Evolutionary conservation across 345 rosid species (phyloP).

Genomic region (Balakata baccata): DNA sequence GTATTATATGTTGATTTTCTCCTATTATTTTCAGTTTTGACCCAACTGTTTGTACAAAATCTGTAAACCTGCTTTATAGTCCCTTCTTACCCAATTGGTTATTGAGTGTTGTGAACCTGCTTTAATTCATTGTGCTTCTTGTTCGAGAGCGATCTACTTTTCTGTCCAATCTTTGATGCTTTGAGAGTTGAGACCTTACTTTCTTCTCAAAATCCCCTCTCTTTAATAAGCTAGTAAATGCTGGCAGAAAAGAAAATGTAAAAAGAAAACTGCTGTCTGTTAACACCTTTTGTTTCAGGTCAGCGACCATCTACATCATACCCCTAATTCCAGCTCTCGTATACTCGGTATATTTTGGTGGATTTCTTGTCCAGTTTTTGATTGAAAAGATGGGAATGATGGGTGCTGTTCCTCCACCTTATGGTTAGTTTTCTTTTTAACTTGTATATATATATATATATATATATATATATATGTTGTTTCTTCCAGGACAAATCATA

Average conservation of each 20-base stretch:
- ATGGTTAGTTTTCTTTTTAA: constrained; percentile 57
- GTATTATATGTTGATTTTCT: neutral
- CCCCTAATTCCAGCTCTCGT: constrained; percentile 73
- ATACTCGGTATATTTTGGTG: constrained; percentile 73
- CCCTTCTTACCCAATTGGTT: neutral
- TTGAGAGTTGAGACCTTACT: neutral
- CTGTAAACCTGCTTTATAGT: neutral
- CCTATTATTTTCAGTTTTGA: neutral
- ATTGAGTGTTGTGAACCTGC: neutral
- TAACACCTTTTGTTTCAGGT: constrained; percentile 53
- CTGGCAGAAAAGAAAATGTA: neutral
- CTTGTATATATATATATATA: neutral
- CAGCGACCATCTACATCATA: constrained; percentile 55
- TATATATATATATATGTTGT: neutral
- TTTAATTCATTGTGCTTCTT: neutral
- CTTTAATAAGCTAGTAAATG: neutral
- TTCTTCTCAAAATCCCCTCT: neutral
- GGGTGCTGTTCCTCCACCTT: constrained; percentile 87
- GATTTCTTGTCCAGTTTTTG: constrained; percentile 69
- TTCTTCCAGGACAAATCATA: too few relatives aligned
- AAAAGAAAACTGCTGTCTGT: constrained; percentile 19
- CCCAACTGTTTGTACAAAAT: neutral
- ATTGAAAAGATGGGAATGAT: constrained; percentile 98
- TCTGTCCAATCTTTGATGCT: neutral
- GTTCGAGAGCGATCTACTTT: constrained; percentile 5